Base-by-base conservation (phyloP, 2,329 filamentous ascomycete species). In the Trichoderma lentiforme region DNA sequence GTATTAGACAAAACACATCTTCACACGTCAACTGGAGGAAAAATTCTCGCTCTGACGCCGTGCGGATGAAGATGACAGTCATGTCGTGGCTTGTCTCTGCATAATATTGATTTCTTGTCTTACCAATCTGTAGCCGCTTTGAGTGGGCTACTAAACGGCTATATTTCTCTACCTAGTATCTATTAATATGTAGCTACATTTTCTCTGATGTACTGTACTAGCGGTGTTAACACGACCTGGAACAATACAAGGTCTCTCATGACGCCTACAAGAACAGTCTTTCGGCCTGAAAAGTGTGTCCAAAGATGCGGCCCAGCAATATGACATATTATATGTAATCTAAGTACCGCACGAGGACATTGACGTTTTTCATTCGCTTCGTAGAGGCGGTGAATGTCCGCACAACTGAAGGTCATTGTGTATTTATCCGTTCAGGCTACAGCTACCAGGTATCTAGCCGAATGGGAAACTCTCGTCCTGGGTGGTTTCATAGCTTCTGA, bases 401-500 rank as follows among this genome's bases (percentile, higher is more conserved):
- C 7, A 5, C 15, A 66, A 36, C n/a, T 56, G 4, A 28, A 56
- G 12, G 28, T n/a, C 6, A 51, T 32, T 6, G 9, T 51, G 26
- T 24, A 32, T 58, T n/a, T 15, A 30, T 58, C 4, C 15, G 56
- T n/a, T 30, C 28, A 58, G 9, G 56, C 56, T 53, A 14, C 9
- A 53, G 4, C 56, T n/a, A 30, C n/a, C 15, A 58, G 6, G 15
- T 58, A 58, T n/a, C 26, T 12, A 30, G 6, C 24, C 28, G 15
- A 58, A 9, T n/a, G 15, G 2, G 36, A 30, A 47, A 14, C 18
- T 12, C 26, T 64, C 26, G 11, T 64, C 43, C 7, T 9, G 18
- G 39, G 18, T 26, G 21, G 30, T 14, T 14, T 70, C 63, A 74
- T 2, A 73, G 65, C 53, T 72, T 75, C 12, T 63, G 70, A 24